Conservation (phyloP, 148 eudicot genomes). For the Spergularia bocconei region DNA sequence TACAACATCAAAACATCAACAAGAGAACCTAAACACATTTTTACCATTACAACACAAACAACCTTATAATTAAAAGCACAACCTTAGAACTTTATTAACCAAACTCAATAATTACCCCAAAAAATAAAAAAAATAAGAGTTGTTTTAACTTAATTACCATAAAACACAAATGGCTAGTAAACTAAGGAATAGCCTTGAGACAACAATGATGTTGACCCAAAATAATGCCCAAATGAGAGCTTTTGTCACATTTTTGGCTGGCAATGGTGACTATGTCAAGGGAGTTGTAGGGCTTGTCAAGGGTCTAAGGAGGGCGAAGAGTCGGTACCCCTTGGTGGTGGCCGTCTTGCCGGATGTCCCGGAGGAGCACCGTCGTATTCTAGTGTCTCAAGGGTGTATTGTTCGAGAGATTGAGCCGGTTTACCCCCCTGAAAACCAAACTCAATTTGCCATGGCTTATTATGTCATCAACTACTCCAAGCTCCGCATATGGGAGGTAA, state of each 20-base stretch:
- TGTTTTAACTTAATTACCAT: background rate
- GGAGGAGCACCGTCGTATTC: conserved; percentile 58
- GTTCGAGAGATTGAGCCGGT: conserved; percentile 69
- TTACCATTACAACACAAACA: background rate
- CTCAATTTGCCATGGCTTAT: conserved; percentile 80
- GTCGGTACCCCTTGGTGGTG: conserved; percentile 71
- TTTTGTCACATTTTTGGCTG: conserved; percentile 78
- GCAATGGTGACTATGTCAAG: conserved; percentile 71
- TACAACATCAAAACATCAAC: background rate
- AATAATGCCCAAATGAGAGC: conserved; percentile 33
- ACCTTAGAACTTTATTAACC: too few relatives aligned
- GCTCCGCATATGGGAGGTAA: conserved; percentile 86
- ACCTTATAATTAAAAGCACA: too few relatives aligned
- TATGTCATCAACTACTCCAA: conserved; percentile 86
- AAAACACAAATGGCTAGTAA: conserved; percentile 18
- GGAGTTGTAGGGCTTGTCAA: conserved; percentile 86
- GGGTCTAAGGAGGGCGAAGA: conserved; percentile 59
- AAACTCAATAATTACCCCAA: too few relatives aligned
- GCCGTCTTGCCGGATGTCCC: conserved; percentile 86
- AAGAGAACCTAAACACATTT: background rate
- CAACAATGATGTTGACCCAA: conserved; percentile 9
- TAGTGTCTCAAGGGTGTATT: conserved; percentile 69
- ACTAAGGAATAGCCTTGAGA: conserved; percentile 20
- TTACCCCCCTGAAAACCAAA: conserved; percentile 67
- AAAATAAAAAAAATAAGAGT: too few relatives aligned